A percentile compares a stretch with the other conserved stretches of the same genome.
Evolutionary conservation across 1,284 basidiomycete genomes (phyloP).

Genomic region (Ustilago loliicola): DNA sequence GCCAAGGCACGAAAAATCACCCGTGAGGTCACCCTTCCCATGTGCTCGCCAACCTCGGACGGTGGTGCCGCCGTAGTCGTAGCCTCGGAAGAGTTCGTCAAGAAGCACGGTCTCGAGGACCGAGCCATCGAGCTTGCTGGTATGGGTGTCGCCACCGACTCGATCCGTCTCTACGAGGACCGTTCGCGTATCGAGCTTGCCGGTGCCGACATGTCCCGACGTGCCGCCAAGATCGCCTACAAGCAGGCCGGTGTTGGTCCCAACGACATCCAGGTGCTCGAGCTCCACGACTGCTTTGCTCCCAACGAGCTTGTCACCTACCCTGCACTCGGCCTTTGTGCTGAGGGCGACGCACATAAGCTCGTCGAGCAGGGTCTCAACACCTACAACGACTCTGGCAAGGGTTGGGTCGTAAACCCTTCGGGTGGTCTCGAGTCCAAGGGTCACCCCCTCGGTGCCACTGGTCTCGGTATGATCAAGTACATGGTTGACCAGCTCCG

Average conservation of each 20-base stretch:
- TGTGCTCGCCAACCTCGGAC: slow-evolving; percentile 84
- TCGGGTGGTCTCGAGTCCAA: slow-evolving; percentile 87
- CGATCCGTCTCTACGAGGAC: slow-evolving; percentile 61
- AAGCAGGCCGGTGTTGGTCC: slow-evolving; percentile 79
- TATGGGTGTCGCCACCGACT: slow-evolving; percentile 65
- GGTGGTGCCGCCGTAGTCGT: slow-evolving; percentile 74
- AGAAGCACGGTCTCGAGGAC: slow-evolving; percentile 80
- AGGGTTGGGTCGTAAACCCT: slow-evolving; percentile 84
- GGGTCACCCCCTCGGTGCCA: slow-evolving; percentile 83
- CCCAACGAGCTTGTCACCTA: slow-evolving; percentile 80
- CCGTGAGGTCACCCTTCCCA: slow-evolving; percentile 82
- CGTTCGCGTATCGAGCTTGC: slow-evolving; percentile 64
- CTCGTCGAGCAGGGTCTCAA: slow-evolving; percentile 83
- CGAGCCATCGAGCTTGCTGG: slow-evolving; percentile 80
- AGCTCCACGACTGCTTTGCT: slow-evolving; percentile 87
- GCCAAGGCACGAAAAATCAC: slow-evolving; percentile 73
- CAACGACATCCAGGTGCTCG: slow-evolving; percentile 84
- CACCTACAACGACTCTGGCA: slow-evolving; percentile 78
- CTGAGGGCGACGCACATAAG: slow-evolving; percentile 79
- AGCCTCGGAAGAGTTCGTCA: slow-evolving; percentile 85
- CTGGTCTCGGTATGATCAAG: slow-evolving; percentile 88
- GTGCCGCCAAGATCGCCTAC: slow-evolving; percentile 80
- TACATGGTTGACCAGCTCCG: slow-evolving; percentile 79
- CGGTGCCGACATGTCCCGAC: slow-evolving; percentile 77
- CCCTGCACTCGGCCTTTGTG: slow-evolving; percentile 83